Evolutionary conservation across 1,284 basidiomycete genomes (phyloP), one percentile per base, ranked within the genome.

Genomic region (Rhodotorula sp.): DNA sequence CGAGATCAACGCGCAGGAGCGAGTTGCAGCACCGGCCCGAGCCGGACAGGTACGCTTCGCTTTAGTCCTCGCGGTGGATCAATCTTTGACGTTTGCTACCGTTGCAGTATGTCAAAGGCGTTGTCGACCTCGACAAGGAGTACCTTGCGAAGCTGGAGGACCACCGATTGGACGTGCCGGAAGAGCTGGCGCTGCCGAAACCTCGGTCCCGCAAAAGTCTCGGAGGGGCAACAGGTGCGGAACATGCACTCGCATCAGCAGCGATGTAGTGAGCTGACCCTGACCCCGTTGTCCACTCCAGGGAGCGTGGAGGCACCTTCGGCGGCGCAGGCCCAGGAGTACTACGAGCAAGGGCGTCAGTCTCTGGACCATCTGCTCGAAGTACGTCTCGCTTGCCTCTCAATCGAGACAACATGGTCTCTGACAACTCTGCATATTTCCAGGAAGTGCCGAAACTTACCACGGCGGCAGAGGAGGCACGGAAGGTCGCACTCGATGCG

Each of bases 401-500:
- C 5, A 7, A 23, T 34, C 2, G 5, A 7, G 25, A 34, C 41
- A 14, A 19, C 49, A 5, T 9, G 7, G 19, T 25, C 34, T 41
- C 42, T 45, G 13, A 42, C 34, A 42, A 17, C 5, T 8, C 4
- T 19, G 12, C 21, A 12, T 21, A 9, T 5, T 1, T 14, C 49
- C 60, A 74, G 72, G 62, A 65, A n/a, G 59, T 71, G 16, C 69
- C 66, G 21, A 57, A 49, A 17, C 66, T 74, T 21, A 53, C 49
- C 1, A 63, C 61, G 3, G 72, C 65, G 7, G 72, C 72, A 8
- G 72, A 71, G 23, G 58, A 67, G 45, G 69, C 72, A 8, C 70
- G 63, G 3, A 45, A 68, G 59, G 69, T 68, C 8, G 69, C 72
- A 12, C 25, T 67, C 25, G 72, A 74, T 34, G 70, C 72, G 25